phyloP scores from a whole-genome alignment of 148 eudicot genomes.

The Vaccinium macrocarpon region DNA sequence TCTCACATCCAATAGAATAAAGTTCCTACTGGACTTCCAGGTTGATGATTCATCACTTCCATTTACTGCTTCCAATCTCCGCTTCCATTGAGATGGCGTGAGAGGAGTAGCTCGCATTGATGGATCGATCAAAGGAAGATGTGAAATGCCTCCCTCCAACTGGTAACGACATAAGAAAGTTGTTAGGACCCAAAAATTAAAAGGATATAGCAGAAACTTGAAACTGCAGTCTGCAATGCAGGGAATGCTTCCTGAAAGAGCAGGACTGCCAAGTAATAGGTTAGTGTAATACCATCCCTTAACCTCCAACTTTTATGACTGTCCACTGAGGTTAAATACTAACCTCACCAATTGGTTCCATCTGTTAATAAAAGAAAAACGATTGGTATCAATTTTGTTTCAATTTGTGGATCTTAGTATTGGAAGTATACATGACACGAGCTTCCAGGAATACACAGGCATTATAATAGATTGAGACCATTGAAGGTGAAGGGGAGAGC shows the following conservation, averaged over 20 bases:
- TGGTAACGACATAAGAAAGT: conserved; percentile 28
- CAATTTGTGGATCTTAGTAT: no score
- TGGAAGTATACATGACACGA: no score
- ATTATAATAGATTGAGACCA: no score
- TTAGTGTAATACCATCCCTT: background rate
- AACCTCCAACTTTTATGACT: background rate
- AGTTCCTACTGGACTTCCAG: conserved; percentile 26
- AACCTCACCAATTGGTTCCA: background rate
- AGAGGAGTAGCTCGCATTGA: conserved; percentile 81
- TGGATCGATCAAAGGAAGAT: conserved; percentile 81
- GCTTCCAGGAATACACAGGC: no score
- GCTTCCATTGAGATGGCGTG: conserved; percentile 73
- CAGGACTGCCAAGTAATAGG: background rate
- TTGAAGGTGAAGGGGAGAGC: no score
- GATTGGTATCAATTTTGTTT: no score
- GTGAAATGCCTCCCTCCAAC: conserved; percentile 81
- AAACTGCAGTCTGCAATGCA: background rate
- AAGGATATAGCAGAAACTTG: background rate
- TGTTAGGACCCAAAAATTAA: conserved; percentile 13
- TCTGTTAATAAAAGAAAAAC: background rate
- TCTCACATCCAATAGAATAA: conserved; percentile 86
- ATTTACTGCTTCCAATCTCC: conserved; percentile 44
- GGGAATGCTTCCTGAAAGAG: background rate
- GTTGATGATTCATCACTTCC: conserved; percentile 27
- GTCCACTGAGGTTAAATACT: background rate